Evolutionary conservation across 225 moss, liverwort and hornwort genomes (phyloP).

Genomic region (Rhytidiadelphus loreus): DNA sequence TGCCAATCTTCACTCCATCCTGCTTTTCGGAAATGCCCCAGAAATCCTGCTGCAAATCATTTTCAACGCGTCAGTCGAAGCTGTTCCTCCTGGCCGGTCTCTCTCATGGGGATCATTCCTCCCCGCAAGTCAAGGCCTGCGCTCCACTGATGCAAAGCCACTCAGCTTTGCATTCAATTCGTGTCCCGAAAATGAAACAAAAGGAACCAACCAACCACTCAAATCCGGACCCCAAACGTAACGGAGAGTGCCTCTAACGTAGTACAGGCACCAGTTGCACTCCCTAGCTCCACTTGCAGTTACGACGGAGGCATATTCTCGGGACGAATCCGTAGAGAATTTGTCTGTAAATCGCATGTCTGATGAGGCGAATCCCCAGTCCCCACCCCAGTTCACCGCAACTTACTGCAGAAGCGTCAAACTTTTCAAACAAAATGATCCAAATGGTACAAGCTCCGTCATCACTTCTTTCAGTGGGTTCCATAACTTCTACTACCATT

Average conservation of each 20-base stretch:
- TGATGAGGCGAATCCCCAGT: not conserved
- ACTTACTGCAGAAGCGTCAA: not conserved
- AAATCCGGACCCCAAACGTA: not conserved
- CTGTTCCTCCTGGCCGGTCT: not conserved
- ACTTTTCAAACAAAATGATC: not conserved
- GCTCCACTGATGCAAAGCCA: not conserved
- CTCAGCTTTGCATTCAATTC: no score
- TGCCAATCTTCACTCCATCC: no score
- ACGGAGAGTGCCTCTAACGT: no score
- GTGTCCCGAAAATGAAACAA: not conserved
- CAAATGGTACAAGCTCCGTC: not conserved
- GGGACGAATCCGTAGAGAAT: not conserved
- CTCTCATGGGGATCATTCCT: not conserved
- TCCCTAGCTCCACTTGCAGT: no score
- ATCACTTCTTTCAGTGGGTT: not conserved
- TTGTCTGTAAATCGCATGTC: not conserved
- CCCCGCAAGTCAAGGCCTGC: not conserved
- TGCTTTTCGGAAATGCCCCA: not conserved
- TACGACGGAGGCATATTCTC: no score
- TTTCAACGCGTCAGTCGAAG: not conserved
- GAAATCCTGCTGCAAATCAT: not conserved
- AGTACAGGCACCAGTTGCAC: no score
- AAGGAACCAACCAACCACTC: not conserved
- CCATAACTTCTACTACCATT: not conserved
- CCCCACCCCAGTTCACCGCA: not conserved